These are phyloP conservation scores for Nelumbo lutea DNA, from an alignment of 164 flowering plant genomes.

Conservation along the genomic window DNA sequence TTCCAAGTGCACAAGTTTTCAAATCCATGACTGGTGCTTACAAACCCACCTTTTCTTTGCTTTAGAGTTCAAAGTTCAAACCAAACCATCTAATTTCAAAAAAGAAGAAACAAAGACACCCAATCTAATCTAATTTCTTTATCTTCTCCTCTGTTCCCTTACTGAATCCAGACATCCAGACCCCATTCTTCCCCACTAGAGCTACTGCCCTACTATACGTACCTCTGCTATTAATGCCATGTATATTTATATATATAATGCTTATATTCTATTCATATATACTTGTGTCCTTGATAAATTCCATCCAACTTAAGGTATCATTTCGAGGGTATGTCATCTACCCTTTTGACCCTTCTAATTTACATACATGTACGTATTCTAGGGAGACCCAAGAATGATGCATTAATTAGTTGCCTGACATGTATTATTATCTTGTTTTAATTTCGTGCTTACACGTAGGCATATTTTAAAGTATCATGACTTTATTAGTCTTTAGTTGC, in stretches of 20 bases:
- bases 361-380: neutral
- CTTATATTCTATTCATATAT: too few species aligned
- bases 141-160: neutral
- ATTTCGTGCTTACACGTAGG: conserved; percentile 31
- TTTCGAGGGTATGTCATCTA: conserved; percentile 9
- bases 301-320: conserved; percentile 17
- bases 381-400: neutral
- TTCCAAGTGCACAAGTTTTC: conserved; percentile 23
- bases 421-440: conserved; percentile 25
- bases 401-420: conserved; percentile 10
- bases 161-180: conserved; percentile 6
- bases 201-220: neutral
- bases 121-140: conserved; percentile 15
- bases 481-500: conserved; percentile 1
- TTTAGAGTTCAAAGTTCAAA: neutral
- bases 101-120: conserved; percentile 10
- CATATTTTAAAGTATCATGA: neutral
- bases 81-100: conserved; percentile 11
- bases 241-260: too few species aligned
- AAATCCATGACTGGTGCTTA: conserved; percentile 16
- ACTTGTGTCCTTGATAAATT: neutral
- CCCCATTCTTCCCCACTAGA: conserved; percentile 1
- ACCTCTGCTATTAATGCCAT: too few species aligned
- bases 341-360: conserved; percentile 20
- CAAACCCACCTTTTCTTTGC: neutral